Base-by-base conservation (phyloP, 805 yeast species). In the Candida vaughaniae region DNA sequence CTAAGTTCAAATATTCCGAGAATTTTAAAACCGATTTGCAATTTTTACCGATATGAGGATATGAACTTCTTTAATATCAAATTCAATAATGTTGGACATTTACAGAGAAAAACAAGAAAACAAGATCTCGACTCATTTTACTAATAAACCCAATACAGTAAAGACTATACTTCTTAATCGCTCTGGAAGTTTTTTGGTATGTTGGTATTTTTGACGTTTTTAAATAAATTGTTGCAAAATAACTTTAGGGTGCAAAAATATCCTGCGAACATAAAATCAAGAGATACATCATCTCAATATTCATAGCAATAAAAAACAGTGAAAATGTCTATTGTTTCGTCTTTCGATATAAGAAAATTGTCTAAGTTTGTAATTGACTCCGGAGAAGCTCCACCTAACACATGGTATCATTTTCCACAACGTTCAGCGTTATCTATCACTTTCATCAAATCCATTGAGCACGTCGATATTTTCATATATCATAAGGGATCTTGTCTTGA, bases 351-450 rank as follows among this genome's bases (percentile, higher is more conserved):
- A 15, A 27, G 43, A 16, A 44, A 44, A 31, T 38, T 40, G 22
- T 44, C 42, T 33, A 31, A 39, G 23, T 29, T 38, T 18, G 22
- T 37, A 8, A 25, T 33, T 5, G 38, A 26, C 17, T 26, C 22
- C 4, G 25, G 12, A 6, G 23, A 35, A 25, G 20, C 20, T 10
- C 20, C 35, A 14, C 27, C 27, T n/a, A 44, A 40, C 14, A 22
- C 42, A 6, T 62, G 68, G 68, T 41, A 45, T 36, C 67, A 62
- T 37, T 52, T 43, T 27, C 68, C 68, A 2, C 61, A 61, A 27
- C 29, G 44, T 18, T 31, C 37, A 4, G 38, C 27, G 5, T 32
- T 39, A 17, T 20, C 33, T 16, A 16, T 38, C 10, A 35, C 43
- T 5, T 43, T 46, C 20, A 22, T 43, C 8, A 30, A 36, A 27